Evolutionary conservation across 2,329 filamentous ascomycete genomes (phyloP).

Genomic region (Aspergillus neotritici): DNA sequence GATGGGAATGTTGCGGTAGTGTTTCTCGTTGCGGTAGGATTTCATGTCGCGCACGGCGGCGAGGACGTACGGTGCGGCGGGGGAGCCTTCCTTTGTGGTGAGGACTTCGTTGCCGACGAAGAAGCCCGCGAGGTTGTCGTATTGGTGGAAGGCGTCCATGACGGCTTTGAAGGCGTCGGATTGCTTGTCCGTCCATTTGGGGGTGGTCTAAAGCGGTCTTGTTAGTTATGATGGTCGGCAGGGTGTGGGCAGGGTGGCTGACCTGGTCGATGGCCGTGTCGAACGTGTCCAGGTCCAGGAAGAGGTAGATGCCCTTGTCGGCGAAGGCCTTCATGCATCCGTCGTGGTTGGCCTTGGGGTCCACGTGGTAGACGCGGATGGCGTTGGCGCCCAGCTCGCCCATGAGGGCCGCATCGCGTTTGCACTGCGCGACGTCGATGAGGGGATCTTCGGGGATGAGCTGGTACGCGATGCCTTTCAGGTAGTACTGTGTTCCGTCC

Average conservation of each 20-base stretch:
- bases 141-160: slow-evolving; percentile 70
- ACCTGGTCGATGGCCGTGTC: slow-evolving; percentile 41
- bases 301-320: slow-evolving; percentile 74
- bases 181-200: slow-evolving; percentile 69
- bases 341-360: slow-evolving; percentile 63
- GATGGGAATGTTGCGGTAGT: slow-evolving; percentile 74
- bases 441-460: slow-evolving; percentile 67
- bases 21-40: slow-evolving; percentile 67
- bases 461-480: slow-evolving; percentile 75
- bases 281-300: slow-evolving; percentile 67
- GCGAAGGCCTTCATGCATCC: slow-evolving; percentile 77
- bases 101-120: slow-evolving; percentile 87
- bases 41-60: slow-evolving; percentile 77
- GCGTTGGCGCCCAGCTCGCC: slow-evolving; percentile 73
- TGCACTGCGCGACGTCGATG: slow-evolving; percentile 68
- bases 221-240: slow-evolving; percentile 4
- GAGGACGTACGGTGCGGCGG: slow-evolving; percentile 75
- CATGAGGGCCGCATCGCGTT: slow-evolving; percentile 70
- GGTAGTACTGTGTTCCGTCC: slow-evolving; percentile 74
- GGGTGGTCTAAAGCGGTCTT: slow-evolving; percentile 42
- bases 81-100: slow-evolving; percentile 44
- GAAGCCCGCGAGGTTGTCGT: slow-evolving; percentile 75
- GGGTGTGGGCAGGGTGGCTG: slow-evolving; percentile 9
- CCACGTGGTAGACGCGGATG: slow-evolving; percentile 85
- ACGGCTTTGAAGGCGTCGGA: slow-evolving; percentile 62